Evolutionary conservation across 495 filamentous ascomycete genomes (phyloP), one percentile per base, ranked within the genome.

Genomic region (Podospora didyma): DNA sequence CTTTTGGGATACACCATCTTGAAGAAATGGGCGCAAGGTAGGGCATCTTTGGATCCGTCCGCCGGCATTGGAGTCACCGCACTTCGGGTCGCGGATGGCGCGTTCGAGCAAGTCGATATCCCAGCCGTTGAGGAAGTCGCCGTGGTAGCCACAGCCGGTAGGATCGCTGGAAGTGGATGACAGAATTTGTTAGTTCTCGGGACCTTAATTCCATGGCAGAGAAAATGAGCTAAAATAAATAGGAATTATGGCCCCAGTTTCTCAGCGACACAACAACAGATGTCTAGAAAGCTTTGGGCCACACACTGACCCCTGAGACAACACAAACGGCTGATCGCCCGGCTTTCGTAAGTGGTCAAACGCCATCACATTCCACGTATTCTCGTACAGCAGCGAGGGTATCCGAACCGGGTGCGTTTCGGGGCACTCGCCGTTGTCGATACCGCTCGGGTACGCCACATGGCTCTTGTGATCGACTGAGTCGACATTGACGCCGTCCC

Each of bases 111-210:
- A 62, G 0, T 70, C 61, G 12, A 76, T 69, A 57, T 88, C 75
- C 83, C 86, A 89, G 44, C 86, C 86, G 57, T 88, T 84, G 45
- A 89, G 63, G 62, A 86, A 86, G 64, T 86, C 84, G 35, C 73
- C 79, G 58, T 86, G 82, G 54, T 80, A 77, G 6, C 69, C 73
- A 54, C 73, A 78, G 34, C 76, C 78, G 7, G 67, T 75, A 0
- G 65, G 56, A 52, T 81, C 76, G 6, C 64, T 56, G 21, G 2
- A 28, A 14, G 12, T 16, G n/a, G n/a, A n/a, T n/a, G n/a, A n/a
- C n/a, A n/a, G n/a, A n/a, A n/a, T n/a, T n/a, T n/a, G n/a, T n/a
- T n/a, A n/a, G n/a, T n/a, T n/a, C n/a, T n/a, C n/a, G n/a, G n/a
- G n/a, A n/a, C n/a, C n/a, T n/a, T n/a, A n/a, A n/a, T n/a, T n/a